Base-by-base conservation (phyloP, 495 filamentous ascomycete genomes). In the Jackrogersella multiformis region DNA sequence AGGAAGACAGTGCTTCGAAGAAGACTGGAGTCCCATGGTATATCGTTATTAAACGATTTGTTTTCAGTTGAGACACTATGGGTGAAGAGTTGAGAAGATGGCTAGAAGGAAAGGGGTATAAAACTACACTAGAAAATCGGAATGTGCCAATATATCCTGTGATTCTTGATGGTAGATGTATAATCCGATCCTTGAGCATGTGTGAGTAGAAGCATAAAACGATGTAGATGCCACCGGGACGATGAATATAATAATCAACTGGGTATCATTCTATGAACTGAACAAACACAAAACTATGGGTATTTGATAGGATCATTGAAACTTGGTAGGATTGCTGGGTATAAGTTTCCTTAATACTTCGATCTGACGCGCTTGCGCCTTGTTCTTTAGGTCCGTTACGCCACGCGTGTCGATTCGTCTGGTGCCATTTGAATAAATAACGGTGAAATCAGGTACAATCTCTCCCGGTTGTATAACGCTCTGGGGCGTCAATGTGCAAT, bases 321-420 rank as follows among this genome's bases (percentile, higher is more conserved):
- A 90, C 68, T 89, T 90, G 13, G 77, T 77, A 26, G 84, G 78
- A 72, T 89, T 87, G 66, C 85, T 89, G 55, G 84, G 81, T 71
- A 91, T 86, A 61, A 91, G 77, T 62, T 78, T 83, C 68, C 81
- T 80, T 66, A 91, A 72, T 13, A 88, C 81, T 56, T 90, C 88
- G 20, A 90, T 82, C 68, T 91, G 88, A 60, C 84, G 80, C 60
- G 81, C 80, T 57, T 87, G 80, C 42, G 80, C 81, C 72, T 84
- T 86, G 59, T 81, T 76, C 73, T 82, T 85, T 45, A 86, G 63
- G 10, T 84, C 82, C 41, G 81, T 77, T 24, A 85, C 77, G 21
- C 84, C 85, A 21, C 84, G 82, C 56, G 69, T 79, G 66, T 92
- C 87, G 7, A 80, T 64, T 51, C 89, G 78, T 58, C 87, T 76